These are phyloP conservation scores for Vigna reflexopilosa DNA, from an alignment of 306 rosid genomes.

Conservation along the genomic window DNA sequence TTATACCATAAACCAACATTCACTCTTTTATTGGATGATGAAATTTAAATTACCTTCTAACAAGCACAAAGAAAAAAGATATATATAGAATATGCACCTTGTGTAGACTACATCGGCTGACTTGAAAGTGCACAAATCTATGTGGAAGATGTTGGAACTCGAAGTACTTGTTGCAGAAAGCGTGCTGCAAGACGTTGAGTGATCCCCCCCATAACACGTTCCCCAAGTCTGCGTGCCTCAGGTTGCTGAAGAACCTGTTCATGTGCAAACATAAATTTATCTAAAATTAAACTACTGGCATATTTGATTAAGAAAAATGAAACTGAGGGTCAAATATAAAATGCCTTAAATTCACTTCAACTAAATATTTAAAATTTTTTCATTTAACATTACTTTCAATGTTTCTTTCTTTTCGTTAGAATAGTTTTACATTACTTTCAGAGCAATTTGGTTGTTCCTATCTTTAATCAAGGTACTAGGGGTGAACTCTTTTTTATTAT, in stretches of 20 bases:
- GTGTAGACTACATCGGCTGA: neutral
- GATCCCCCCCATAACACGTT: slow-evolving; percentile 78
- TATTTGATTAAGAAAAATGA: slow-evolving; percentile 2
- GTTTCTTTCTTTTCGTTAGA: neutral
- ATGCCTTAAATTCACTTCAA: slow-evolving; percentile 16
- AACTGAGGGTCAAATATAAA: neutral
- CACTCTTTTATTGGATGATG: neutral
- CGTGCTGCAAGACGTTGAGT: slow-evolving; percentile 94
- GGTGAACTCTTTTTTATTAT: too few species aligned
- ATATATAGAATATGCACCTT: slow-evolving; percentile 36
- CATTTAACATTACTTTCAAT: neutral
- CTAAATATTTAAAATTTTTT: neutral
- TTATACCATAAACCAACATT: neutral
- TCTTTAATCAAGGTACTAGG: too few species aligned
- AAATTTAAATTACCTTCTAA: slow-evolving; percentile 2
- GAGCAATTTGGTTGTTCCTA: too few species aligned
- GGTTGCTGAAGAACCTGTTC: slow-evolving; percentile 87
- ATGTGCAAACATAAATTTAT: slow-evolving; percentile 15
- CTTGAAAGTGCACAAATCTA: slow-evolving; percentile 23
- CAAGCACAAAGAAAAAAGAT: neutral
- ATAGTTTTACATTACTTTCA: too few species aligned
- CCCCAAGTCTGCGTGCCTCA: slow-evolving; percentile 82
- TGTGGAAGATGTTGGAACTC: slow-evolving; percentile 58
- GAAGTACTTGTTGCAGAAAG: slow-evolving; percentile 86
- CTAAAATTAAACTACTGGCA: slow-evolving; percentile 16